Evolutionary conservation across 495 filamentous ascomycete genomes (phyloP).

Genomic region (Rhizodiscina lignyota): DNA sequence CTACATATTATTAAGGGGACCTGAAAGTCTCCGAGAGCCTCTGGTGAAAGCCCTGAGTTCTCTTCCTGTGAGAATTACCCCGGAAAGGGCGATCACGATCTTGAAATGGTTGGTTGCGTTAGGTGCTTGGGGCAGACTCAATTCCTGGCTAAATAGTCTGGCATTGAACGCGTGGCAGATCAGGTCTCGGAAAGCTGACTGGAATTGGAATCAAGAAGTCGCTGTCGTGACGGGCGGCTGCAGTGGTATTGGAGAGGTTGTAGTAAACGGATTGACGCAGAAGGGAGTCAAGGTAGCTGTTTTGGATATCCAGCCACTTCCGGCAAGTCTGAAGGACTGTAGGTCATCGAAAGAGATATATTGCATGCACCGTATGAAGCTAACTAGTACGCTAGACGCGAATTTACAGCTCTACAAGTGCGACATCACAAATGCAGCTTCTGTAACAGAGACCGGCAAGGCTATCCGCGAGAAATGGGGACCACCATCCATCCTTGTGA

Average conservation of each 20-base stretch:
- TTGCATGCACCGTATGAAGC: constrained; percentile 3
- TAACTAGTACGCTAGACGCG: constrained; percentile 3
- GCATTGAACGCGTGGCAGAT: constrained; percentile 32
- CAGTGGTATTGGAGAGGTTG: constrained; percentile 36
- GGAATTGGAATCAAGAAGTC: constrained; percentile 30
- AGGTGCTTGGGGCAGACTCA: constrained; percentile 24
- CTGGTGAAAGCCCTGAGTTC: neutral
- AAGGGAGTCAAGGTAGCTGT: constrained; percentile 33
- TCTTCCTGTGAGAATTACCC: neutral
- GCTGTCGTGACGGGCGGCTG: constrained; percentile 41
- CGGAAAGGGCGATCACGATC: neutral
- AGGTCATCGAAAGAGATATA: constrained; percentile 4
- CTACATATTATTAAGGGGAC: neutral
- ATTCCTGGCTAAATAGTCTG: constrained; percentile 25
- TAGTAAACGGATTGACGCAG: constrained; percentile 29
- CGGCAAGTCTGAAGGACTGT: constrained; percentile 9
- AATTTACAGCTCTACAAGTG: constrained; percentile 29
- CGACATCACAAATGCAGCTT: constrained; percentile 34
- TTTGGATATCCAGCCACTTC: constrained; percentile 11
- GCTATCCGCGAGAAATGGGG: constrained; percentile 30
- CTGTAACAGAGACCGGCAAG: constrained; percentile 26
- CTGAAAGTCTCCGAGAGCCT: neutral
- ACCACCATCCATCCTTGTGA: constrained; percentile 37
- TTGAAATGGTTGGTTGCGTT: constrained; percentile 10
- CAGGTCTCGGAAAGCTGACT: constrained; percentile 19